Evolutionary conservation across 805 yeast species (phyloP), one percentile per base, ranked within the genome.

Genomic region (Schwanniomyces occidentalis): DNA sequence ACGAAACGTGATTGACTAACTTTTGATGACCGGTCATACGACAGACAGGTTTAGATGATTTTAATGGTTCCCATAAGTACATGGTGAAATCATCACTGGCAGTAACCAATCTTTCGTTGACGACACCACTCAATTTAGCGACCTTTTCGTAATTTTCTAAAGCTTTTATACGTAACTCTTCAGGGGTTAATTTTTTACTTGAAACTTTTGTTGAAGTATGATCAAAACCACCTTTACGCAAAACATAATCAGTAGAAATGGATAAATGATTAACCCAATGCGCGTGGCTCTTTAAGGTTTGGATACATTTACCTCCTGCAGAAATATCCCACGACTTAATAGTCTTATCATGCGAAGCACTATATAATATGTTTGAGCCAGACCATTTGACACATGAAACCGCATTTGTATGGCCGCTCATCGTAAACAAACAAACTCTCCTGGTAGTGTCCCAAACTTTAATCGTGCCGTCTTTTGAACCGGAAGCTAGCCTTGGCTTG

Each of bases 371-470:
- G 34, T 89, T 87, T 29, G 78, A 67, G 2, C 99, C 99, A 38
- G 96, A 86, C 99, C 99, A 93, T 58, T 82, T 89, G n/a, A 90
- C 95, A 64, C 97, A 88, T 1, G 96, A 82, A 2, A 93, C 97
- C 1, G 95, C 77, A 32, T 85, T 78, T 20, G 88, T 74, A 55
- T 93, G 99, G 0, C 98, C 97, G 35, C 85, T 76, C 72, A 93
- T 65, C 2, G 95, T 82, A 56, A 75, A 69, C 34, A 75, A 51
- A 48, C 89, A 79, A 2, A 71, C 73, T 46, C 95, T 75, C 26
- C 81, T 64, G 9, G 78, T 73, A 2, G 88, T 75, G 51, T 91
- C 95, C 99, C 99, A 93, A 4, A 93, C 74, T 48, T 83, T 82
- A 8, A 90, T 71, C 1, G 96, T 82, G 14, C 95, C 87, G 58